These are phyloP conservation scores for Fraxinus nigra DNA, from an alignment of 305 asterid species.

Conservation along the genomic window DNA sequence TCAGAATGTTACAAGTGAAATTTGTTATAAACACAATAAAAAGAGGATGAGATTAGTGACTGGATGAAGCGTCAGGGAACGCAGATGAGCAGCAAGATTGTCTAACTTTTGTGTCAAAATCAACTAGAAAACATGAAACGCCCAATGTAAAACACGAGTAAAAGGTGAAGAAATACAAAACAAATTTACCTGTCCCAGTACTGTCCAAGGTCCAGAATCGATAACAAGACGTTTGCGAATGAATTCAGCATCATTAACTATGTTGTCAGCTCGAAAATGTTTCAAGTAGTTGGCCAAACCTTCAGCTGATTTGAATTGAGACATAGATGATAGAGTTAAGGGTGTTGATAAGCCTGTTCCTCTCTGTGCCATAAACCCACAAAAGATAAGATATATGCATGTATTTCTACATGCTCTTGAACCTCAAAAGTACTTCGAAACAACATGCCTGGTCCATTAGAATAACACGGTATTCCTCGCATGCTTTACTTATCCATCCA, in stretches of 20 bases:
- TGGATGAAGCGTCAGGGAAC: neutral
- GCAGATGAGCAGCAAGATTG: neutral
- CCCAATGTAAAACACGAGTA: neutral
- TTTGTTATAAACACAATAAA: neutral
- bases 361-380: constrained; percentile 61
- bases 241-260: constrained; percentile 84
- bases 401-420: constrained; percentile 5
- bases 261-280: constrained; percentile 90
- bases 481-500: constrained; percentile 92
- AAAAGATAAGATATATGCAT: constrained; percentile 11
- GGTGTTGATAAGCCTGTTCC: constrained; percentile 97
- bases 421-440: constrained; percentile 17
- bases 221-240: constrained; percentile 76
- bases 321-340: constrained; percentile 73
- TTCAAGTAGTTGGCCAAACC: constrained; percentile 64
- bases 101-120: neutral
- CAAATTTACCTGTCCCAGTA: constrained; percentile 73
- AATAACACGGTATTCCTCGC: constrained; percentile 80
- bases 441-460: constrained; percentile 88
- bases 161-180: constrained; percentile 2
- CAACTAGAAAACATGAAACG: constrained; percentile 7
- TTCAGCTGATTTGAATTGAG: constrained; percentile 65
- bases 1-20: neutral
- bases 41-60: neutral
- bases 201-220: constrained; percentile 78